Evolutionary conservation across 1,139 yeast genomes (phyloP), one percentile per base, ranked within the genome.

Genomic region (Arxiozyma bovina): DNA sequence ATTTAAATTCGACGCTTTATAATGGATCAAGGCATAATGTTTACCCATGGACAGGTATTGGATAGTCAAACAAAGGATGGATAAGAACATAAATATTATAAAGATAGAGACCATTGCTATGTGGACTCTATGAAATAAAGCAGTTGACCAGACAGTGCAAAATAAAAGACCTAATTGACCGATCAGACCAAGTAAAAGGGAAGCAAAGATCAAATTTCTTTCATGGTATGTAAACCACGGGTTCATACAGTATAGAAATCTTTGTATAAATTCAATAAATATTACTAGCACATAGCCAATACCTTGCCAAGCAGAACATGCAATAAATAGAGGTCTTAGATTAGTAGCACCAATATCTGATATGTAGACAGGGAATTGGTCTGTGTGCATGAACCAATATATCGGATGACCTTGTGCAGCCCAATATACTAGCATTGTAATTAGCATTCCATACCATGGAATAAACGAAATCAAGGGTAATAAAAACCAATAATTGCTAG

Each of bases 291-390:
- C 82, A 63, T 82, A 87, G 63, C 87, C 83, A 18, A 87, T 74
- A 21, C 90, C 96, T 72, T 88, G 96, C 68, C 83, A 78, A 0
- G 84, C 88, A 2, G 87, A 75, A 65, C 95, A 83, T n/a, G 87
- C 73, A 48, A 90, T 88, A 70, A 90, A 90, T 22, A 89, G 71
- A 1, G 96, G 95, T 66, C 88, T 87, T 53, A 88, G 73, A 63
- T 83, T 83, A 1, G 95, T 86, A 17, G 96, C 96, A 7, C 91
- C 96, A 54, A 89, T 78, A 65, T 89, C 89, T 12, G 96, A 86
- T 51, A 91, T 80, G 70, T 85, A 90, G 7, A 86, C 83, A 46
- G 90, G 86, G 53, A 71, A 69, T 58, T 79, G 81, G 15, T 70
- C 57, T 2, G 70, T 67, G 25, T 72, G 68, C 76, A 84, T 79